A percentile compares a stretch with the other conserved stretches of the same genome.
Evolutionary conservation across 2,329 filamentous ascomycete genomes (phyloP).

Genomic region (Fusarium torreyae): DNA sequence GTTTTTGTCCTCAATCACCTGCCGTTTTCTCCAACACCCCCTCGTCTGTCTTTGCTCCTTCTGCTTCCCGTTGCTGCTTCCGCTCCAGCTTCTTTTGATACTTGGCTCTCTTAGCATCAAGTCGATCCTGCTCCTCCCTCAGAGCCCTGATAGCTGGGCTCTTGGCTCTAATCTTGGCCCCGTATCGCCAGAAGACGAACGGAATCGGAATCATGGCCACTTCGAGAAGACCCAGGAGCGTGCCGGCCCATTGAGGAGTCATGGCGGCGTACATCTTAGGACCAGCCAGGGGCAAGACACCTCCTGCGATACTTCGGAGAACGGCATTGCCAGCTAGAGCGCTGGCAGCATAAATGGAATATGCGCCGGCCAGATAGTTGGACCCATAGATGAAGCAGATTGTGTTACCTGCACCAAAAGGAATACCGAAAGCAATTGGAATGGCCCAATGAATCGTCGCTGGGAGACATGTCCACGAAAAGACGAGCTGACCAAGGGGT

Average conservation of each 20-base stretch:
- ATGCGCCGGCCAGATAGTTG: conserved; percentile 85
- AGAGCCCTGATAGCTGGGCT: conserved; percentile 64
- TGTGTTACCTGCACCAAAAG: conserved; percentile 83
- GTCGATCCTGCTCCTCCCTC: conserved; percentile 61
- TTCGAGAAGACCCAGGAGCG: conserved; percentile 80
- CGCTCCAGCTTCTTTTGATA: conserved; percentile 47
- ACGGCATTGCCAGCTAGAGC: conserved; percentile 87
- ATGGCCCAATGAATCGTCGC: conserved; percentile 84
- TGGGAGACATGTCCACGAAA: conserved; percentile 90
- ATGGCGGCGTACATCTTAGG: conserved; percentile 78
- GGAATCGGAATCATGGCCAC: conserved; percentile 84
- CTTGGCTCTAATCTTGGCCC: conserved; percentile 66
- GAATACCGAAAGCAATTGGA: conserved; percentile 83
- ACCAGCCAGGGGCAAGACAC: conserved; percentile 82
- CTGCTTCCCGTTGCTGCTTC: conserved; percentile 22
- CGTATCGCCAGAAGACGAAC: conserved; percentile 80
- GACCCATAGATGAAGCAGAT: conserved; percentile 85
- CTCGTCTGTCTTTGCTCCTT: conserved; percentile 6
- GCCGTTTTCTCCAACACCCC: conserved; percentile 26
- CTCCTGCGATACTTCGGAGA: conserved; percentile 80
- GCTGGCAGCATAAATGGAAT: conserved; percentile 85
- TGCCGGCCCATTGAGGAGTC: conserved; percentile 84
- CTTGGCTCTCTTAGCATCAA: conserved; percentile 53
- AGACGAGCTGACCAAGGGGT: conserved; percentile 85
- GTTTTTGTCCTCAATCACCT: conserved; percentile 3